These are phyloP conservation scores for Lachnum nothofagi DNA, from an alignment of 2,329 filamentous ascomycete species.

Conservation along the genomic window DNA sequence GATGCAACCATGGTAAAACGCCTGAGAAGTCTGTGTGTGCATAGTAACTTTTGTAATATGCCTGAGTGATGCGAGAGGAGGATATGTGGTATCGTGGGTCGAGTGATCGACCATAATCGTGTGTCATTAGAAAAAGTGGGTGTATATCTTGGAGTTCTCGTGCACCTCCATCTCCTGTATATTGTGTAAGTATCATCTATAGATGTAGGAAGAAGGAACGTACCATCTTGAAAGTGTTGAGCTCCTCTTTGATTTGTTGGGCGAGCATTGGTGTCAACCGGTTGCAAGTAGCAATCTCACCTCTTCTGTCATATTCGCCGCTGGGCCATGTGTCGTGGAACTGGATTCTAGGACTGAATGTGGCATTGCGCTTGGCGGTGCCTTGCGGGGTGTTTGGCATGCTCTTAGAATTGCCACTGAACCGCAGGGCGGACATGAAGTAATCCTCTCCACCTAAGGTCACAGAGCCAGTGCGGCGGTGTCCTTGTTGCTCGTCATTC, in stretches of 20 bases:
- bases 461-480: constrained; percentile 64
- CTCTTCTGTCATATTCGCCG: constrained; percentile 90
- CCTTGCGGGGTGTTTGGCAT: constrained; percentile 72
- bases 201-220: constrained; percentile 31
- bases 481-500: constrained; percentile 65
- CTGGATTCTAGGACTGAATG: constrained; percentile 86
- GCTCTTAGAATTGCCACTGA: constrained; percentile 73
- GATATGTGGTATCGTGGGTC: constrained; percentile 23
- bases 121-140: constrained; percentile 90
- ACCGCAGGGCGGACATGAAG: constrained; percentile 71
- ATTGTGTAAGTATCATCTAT: constrained; percentile 37
- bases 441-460: constrained; percentile 77
- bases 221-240: constrained; percentile 99
- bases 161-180: constrained; percentile 99
- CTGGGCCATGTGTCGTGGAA: constrained; percentile 97
- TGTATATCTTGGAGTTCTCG: constrained; percentile 97
- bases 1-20: constrained; percentile 32
- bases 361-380: constrained; percentile 53
- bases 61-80: constrained; percentile 20
- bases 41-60: constrained; percentile 25
- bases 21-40: constrained; percentile 28
- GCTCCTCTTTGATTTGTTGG: constrained; percentile 98
- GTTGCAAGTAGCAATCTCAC: constrained; percentile 96
- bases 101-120: constrained; percentile 25
- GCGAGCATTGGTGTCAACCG: constrained; percentile 93